Base-by-base conservation (phyloP, 352 stramenopile genomes). In the Phytopythium delawarense region DNA sequence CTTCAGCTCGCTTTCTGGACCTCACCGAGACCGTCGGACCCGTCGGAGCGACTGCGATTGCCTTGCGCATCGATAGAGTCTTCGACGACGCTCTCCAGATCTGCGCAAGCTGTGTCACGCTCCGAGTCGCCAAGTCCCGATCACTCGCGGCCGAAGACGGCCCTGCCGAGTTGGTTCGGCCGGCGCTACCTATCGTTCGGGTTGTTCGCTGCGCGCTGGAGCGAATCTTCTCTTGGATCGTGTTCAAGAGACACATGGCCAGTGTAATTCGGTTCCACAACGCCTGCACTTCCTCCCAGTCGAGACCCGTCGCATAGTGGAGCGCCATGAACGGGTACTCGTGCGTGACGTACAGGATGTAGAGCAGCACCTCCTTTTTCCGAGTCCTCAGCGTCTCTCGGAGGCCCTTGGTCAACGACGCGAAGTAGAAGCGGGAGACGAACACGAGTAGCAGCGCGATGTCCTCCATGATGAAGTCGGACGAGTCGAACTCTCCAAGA, bases 361-460 rank as follows among this genome's bases (percentile, higher is more conserved):
- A 72, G 15, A 63, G 34, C 1, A 63, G 18, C 18, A 72, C 13
- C 30, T 69, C 66, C 18, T 59, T 34, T 25, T 66, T 72, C 35
- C 62, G 57, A 15, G 59, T 49, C 11, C 5, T 8, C 11, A 66
- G 18, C 32, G 64, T 32, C 37, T 8, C 21, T 12, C 37, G 37
- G 13, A 71, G 35, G 16, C 65, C 42, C n/a, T 25, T 61, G 0
- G 55, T 46, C 2, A 62, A 18, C n/a, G 65, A 67, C 51, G 66
- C 21, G 35, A 65, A 71, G 42, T 65, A 71, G 23, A 71, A 71
- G 49, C 65, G 65, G 35, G 67, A 71, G 9, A 62, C 12, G 21
- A 62, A 28, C 21, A 68, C 39, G 50, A 71, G 68, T 0, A 62
- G 2, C n/a, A 71, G 65, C 50, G 61, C 59, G 11, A 61, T 28